Percentiles rank a stretch among this genome's conserved stretches.
phyloP scores from a whole-genome alignment of 805 yeast genomes.

The Sugiyamaella marilandica region DNA sequence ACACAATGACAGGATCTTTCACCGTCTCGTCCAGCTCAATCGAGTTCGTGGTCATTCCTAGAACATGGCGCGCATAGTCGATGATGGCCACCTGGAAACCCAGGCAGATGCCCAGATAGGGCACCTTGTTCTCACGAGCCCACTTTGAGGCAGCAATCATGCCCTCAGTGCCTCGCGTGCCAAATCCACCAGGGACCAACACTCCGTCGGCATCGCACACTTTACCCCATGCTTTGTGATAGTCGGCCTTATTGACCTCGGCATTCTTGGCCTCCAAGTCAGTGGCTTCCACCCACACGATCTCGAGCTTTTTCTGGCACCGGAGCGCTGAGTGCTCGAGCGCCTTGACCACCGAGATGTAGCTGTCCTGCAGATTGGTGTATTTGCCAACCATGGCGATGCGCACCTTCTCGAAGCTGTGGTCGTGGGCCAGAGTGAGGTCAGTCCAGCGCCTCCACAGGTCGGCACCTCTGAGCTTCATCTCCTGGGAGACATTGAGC shows the following conservation, averaged over 20 bases:
- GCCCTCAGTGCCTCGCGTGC: conserved; percentile 95
- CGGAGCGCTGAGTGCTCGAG: conserved; percentile 94
- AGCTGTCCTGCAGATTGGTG: conserved; percentile 91
- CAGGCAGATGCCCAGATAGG: conserved; percentile 93
- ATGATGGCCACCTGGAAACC: conserved; percentile 97
- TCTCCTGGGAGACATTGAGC: conserved; percentile 38
- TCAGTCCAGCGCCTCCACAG: conserved; percentile 74
- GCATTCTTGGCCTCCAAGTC: conserved; percentile 76
- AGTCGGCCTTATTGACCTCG: conserved; percentile 60
- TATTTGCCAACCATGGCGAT: conserved; percentile 98
- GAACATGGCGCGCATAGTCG: conserved; percentile 78
- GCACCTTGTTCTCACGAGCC: conserved; percentile 95
- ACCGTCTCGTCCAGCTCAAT: conserved; percentile 73
- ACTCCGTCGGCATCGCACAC: conserved; percentile 94
- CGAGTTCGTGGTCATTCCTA: conserved; percentile 58
- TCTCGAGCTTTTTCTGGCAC: conserved; percentile 75
- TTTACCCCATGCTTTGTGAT: conserved; percentile 93
- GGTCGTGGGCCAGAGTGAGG: conserved; percentile 75
- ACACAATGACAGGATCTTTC: conserved; percentile 71
- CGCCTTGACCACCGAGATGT: conserved; percentile 89
- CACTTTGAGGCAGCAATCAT: conserved; percentile 95
- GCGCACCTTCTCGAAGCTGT: conserved; percentile 77
- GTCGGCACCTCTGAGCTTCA: conserved; percentile 58
- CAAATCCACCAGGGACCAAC: conserved; percentile 98
- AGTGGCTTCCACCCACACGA: conserved; percentile 94